Conservation (phyloP, 116 monocot genomes). For the Trichopus zeylanicus region DNA sequence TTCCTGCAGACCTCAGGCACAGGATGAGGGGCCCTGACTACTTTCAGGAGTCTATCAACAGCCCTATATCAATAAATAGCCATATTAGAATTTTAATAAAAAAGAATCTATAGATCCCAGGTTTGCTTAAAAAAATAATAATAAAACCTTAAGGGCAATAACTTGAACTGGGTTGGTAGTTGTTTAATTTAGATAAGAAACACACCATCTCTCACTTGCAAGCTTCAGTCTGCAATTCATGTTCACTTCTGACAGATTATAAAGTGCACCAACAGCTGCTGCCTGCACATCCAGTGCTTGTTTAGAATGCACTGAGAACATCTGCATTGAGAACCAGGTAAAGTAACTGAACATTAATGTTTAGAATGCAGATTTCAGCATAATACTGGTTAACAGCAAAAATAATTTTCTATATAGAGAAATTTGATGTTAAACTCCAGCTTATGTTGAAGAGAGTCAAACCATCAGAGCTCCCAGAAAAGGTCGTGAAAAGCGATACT, state of each 20-base stretch:
- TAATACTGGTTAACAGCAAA: background rate
- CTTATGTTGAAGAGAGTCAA: too few relatives aligned
- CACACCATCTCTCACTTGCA: conserved; percentile 87
- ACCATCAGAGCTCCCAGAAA: background rate
- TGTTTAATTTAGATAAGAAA: background rate
- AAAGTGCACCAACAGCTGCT: conserved; percentile 87
- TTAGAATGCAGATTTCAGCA: too few relatives aligned
- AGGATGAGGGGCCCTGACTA: conserved; percentile 71
- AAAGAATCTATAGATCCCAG: background rate
- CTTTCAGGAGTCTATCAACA: conserved; percentile 77
- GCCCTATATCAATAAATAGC: conserved; percentile 45
- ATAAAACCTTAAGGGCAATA: background rate
- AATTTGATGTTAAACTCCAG: background rate
- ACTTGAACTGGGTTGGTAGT: too few relatives aligned
- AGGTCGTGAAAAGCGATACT: background rate
- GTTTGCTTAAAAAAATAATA: background rate
- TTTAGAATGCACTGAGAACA: conserved; percentile 63
- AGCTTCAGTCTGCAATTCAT: conserved; percentile 88
- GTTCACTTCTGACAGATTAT: conserved; percentile 89
- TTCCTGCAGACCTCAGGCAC: conserved; percentile 93
- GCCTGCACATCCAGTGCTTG: conserved; percentile 79
- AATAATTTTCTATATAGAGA: background rate
- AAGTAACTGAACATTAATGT: background rate
- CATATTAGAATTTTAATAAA: background rate
- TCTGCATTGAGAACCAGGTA: conserved; percentile 21